phyloP scores from a whole-genome alignment of 192 early-diverging fungal genomes.

The Dissophora globulifera region DNA sequence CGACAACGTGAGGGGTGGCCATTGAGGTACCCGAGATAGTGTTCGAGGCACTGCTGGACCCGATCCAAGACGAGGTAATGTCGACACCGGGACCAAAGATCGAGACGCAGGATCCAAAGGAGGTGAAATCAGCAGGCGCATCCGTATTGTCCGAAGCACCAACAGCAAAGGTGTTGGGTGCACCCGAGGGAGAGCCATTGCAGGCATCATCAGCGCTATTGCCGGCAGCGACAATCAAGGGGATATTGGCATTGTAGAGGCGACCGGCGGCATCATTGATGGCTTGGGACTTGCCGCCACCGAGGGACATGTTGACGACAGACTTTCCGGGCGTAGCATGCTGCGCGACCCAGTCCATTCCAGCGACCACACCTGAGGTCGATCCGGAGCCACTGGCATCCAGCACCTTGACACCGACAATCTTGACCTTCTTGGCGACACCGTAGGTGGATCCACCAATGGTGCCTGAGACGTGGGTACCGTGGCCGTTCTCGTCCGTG shows the following conservation, averaged over 20 bases:
- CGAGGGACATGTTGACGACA: conserved; percentile 71
- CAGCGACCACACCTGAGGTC: conserved; percentile 61
- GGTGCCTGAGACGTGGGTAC: conserved; percentile 68
- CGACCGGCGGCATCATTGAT: conserved; percentile 58
- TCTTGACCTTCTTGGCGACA: conserved; percentile 69
- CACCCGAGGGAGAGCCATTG: conserved; percentile 60
- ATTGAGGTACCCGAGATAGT: conserved; percentile 69
- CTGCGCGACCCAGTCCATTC: conserved; percentile 58
- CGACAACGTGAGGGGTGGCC: conserved; percentile 67
- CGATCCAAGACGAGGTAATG: conserved; percentile 59
- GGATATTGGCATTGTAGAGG: conserved; percentile 52
- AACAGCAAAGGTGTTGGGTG: conserved; percentile 53
- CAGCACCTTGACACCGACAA: conserved; percentile 71
- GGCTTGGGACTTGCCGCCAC: conserved; percentile 59
- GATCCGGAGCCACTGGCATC: conserved; percentile 62
- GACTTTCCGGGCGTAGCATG: conserved; percentile 21
- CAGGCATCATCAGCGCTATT: conserved; percentile 68
- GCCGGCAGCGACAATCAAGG: conserved; percentile 67
- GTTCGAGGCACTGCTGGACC: conserved; percentile 15
- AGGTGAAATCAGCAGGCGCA: conserved; percentile 56
- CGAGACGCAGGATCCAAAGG: conserved; percentile 66
- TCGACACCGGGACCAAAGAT: conserved; percentile 69
- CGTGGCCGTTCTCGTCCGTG: conserved; percentile 62
- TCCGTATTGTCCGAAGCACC: conserved; percentile 57
- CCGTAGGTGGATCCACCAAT: conserved; percentile 67